Percentiles rank a stretch among this genome's conserved stretches.
Conservation (phyloP, 805 yeast species). For the Scheffersomyces ergatensis region DNA sequence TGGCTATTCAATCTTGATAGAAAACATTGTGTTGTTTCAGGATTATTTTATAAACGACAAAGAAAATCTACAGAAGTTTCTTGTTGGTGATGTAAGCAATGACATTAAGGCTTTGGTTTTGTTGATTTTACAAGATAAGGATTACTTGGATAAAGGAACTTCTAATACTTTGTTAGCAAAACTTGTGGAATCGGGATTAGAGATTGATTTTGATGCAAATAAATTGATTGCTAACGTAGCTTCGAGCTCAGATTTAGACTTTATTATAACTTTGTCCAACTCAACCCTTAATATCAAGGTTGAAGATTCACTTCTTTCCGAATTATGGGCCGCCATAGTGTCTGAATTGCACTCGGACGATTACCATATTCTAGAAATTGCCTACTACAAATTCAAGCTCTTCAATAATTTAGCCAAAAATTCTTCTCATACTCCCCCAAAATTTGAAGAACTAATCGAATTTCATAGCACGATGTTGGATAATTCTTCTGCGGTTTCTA, state of each 20-base stretch:
- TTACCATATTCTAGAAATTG: slow-evolving; percentile 13
- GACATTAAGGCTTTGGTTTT: not conserved
- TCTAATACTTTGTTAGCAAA: slow-evolving; percentile 6
- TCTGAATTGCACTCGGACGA: slow-evolving; percentile 18
- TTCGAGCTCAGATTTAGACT: slow-evolving; percentile 7
- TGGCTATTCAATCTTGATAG: slow-evolving; percentile 22
- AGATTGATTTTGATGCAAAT: not conserved
- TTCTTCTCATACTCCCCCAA: slow-evolving; percentile 3
- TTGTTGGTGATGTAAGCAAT: not conserved
- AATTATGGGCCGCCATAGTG: slow-evolving; percentile 15
- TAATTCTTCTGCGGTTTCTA: slow-evolving; percentile 12
- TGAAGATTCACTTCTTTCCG: slow-evolving; percentile 4
- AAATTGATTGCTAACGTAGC: not conserved
- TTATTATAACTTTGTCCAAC: slow-evolving; percentile 17
- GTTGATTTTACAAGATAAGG: not conserved
- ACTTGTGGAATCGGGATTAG: slow-evolving; percentile 10
- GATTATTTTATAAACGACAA: not conserved
- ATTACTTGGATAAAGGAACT: not conserved
- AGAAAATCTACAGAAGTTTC: too few relatives aligned
- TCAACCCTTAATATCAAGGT: slow-evolving; percentile 3
- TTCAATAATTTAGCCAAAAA: slow-evolving; percentile 20
- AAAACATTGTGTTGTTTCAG: slow-evolving; percentile 9
- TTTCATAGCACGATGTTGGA: not conserved
- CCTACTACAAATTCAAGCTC: slow-evolving; percentile 21
- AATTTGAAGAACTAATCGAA: not conserved